These are phyloP conservation scores for Entomortierella chlamydospora DNA, from an alignment of 192 early-diverging fungal species.

Conservation along the genomic window DNA sequence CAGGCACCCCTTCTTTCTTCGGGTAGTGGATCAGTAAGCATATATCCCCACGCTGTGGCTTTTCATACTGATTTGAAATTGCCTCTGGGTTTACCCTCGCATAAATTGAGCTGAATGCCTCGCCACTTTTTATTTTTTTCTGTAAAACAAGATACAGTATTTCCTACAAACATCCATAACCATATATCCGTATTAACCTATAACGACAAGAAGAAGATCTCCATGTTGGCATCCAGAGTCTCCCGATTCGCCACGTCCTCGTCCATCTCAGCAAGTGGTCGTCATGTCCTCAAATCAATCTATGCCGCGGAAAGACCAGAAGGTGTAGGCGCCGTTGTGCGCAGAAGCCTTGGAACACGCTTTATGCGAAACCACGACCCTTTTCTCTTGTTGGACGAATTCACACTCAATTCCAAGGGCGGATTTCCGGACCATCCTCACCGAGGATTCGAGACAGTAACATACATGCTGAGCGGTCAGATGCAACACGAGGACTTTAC, in stretches of 20 bases:
- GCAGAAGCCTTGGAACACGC: conserved; percentile 77
- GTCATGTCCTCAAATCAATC: conserved; percentile 57
- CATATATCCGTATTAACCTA: neutral
- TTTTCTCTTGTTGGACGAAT: conserved; percentile 89
- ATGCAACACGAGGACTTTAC: conserved; percentile 82
- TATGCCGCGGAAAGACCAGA: conserved; percentile 71
- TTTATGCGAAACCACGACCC: conserved; percentile 84
- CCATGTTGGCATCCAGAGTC: conserved; percentile 3
- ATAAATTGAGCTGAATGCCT: too few relatives aligned
- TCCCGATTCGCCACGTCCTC: conserved; percentile 9
- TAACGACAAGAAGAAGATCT: neutral
- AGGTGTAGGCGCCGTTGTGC: conserved; percentile 86
- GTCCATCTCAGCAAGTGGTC: conserved; percentile 1
- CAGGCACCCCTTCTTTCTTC: too few relatives aligned
- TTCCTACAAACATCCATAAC: neutral
- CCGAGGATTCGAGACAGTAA: conserved; percentile 86
- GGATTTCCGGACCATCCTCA: conserved; percentile 83
- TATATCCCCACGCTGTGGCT: neutral
- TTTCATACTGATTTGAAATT: neutral
- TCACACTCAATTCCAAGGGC: conserved; percentile 53
- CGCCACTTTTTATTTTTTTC: too few relatives aligned
- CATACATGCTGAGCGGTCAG: conserved; percentile 75
- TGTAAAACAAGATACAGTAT: too few relatives aligned
- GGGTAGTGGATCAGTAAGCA: neutral
- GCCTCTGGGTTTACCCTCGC: too few relatives aligned